Evolutionary conservation across 2,329 filamentous ascomycete genomes (phyloP).

Genomic region (Beauveria varroae): DNA sequence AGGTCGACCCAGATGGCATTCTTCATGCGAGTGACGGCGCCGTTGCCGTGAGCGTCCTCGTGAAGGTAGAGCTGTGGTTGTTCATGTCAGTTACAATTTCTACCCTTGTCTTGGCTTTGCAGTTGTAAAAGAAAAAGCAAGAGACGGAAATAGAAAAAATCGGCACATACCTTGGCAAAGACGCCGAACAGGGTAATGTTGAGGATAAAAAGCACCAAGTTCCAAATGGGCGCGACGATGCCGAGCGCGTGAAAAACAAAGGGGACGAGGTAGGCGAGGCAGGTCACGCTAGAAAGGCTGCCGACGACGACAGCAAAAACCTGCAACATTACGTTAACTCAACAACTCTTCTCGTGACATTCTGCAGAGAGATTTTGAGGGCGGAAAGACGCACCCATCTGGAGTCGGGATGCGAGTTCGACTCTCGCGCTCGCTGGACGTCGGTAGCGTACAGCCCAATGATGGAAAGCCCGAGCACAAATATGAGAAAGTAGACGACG

Average conservation of each 20-base stretch:
- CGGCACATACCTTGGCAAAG: slow-evolving; percentile 55
- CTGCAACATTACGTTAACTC: slow-evolving; percentile 25
- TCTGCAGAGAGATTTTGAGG: not conserved
- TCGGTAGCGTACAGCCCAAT: slow-evolving; percentile 72
- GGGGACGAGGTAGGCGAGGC: slow-evolving; percentile 58
- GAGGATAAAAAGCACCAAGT: slow-evolving; percentile 64
- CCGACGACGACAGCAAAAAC: slow-evolving; percentile 67
- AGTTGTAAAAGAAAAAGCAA: not conserved
- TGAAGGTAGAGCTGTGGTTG: slow-evolving; percentile 57
- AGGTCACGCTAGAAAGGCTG: slow-evolving; percentile 56
- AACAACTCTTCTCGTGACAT: no score
- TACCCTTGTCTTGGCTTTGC: not conserved
- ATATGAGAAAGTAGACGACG: slow-evolving; percentile 64
- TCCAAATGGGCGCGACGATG: slow-evolving; percentile 55
- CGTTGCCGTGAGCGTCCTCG: slow-evolving; percentile 56
- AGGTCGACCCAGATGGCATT: slow-evolving; percentile 80
- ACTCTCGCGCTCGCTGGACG: slow-evolving; percentile 45
- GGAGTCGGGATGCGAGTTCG: slow-evolving; percentile 45
- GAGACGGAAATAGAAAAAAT: no score
- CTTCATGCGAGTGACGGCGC: slow-evolving; percentile 68
- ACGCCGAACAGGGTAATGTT: slow-evolving; percentile 79
- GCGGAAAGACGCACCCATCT: slow-evolving; percentile 55
- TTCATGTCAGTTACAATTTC: not conserved
- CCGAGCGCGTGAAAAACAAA: slow-evolving; percentile 45
- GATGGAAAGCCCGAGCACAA: slow-evolving; percentile 68